Conservation (phyloP, 345 rosid species). For the Salix purpurea region DNA sequence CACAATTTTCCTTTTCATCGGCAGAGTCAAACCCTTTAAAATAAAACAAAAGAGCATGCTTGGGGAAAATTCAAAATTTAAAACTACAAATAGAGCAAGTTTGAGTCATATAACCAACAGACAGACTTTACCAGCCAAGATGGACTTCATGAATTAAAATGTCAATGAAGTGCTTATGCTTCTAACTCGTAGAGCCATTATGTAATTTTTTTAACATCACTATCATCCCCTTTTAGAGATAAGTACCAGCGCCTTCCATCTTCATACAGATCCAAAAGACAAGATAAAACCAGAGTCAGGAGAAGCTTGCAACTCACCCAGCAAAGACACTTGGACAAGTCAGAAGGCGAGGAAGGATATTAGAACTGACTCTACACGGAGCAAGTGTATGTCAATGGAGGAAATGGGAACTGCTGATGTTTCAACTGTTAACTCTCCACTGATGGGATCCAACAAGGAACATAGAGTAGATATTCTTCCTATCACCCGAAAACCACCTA, state of each 20-base stretch:
- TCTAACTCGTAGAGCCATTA: not conserved
- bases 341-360: slow-evolving; percentile 77
- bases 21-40: not conserved
- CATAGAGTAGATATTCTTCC: no score
- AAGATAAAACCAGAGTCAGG: not conserved
- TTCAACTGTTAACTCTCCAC: slow-evolving; percentile 60
- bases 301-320: slow-evolving; percentile 47
- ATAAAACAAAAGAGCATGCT: no score
- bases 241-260: not conserved
- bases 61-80: not conserved
- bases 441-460: no score
- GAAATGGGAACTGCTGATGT: slow-evolving; percentile 63
- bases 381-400: slow-evolving; percentile 74
- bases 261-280: no score
- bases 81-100: not conserved
- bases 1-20: no score
- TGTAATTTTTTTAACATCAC: not conserved
- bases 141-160: no score
- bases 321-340: slow-evolving; percentile 83
- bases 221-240: not conserved
- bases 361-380: slow-evolving; percentile 69
- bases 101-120: no score
- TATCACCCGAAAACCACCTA: no score
- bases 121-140: no score
- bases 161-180: no score